Evolutionary conservation across 257 asterid species (phyloP).

Genomic region (Rhazya stricta): DNA sequence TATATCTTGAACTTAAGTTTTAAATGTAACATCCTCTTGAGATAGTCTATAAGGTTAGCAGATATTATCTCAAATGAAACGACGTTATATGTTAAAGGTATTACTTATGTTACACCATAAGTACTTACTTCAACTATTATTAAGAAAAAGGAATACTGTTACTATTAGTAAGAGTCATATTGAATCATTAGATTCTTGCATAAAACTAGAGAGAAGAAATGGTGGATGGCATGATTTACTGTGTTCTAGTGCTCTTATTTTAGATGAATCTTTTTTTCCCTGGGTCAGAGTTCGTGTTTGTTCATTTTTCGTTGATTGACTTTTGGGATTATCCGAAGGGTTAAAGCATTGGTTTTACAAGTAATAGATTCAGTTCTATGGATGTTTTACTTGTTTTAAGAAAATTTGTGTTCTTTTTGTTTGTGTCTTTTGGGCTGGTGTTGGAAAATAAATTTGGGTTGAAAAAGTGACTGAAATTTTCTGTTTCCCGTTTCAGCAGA

Average conservation of each 20-base stretch:
- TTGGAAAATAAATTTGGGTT: not conserved
- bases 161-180: too few relatives aligned
- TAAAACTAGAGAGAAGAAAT: not conserved
- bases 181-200: too few relatives aligned
- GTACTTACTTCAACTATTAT: too few relatives aligned
- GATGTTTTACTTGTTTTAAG: not conserved
- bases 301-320: not conserved
- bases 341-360: not conserved
- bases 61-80: too few relatives aligned
- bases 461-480: not conserved
- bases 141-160: too few relatives aligned
- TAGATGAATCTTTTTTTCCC: not conserved
- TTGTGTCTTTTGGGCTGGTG: not conserved
- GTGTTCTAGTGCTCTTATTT: not conserved
- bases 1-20: too few relatives aligned
- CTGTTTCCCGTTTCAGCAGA: slow-evolving; percentile 15
- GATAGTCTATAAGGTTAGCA: too few relatives aligned
- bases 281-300: not conserved
- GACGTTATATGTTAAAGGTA: too few relatives aligned
- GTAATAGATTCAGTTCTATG: not conserved
- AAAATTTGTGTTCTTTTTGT: not conserved
- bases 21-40: too few relatives aligned
- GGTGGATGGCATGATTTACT: not conserved
- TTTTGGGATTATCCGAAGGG: slow-evolving; percentile 1
- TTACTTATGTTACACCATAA: too few relatives aligned